These are phyloP conservation scores for Diplodia intermedia DNA, from an alignment of 2,329 filamentous ascomycete genomes.

Conservation along the genomic window DNA sequence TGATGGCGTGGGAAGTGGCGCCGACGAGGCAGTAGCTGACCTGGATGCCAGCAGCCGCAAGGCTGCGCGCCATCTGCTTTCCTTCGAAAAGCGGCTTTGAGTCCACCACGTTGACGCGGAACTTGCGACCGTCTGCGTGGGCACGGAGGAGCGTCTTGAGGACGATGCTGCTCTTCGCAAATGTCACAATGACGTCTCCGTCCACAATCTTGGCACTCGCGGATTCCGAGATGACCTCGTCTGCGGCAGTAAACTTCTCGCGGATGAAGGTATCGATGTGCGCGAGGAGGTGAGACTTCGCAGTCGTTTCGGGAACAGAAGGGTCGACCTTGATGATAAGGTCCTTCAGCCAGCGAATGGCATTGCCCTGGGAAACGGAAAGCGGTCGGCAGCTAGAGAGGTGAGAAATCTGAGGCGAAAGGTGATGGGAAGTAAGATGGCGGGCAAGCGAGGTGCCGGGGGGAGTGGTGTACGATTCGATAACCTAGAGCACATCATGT, in stretches of 20 bases:
- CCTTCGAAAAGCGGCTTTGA: slow-evolving; percentile 74
- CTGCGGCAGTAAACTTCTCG: slow-evolving; percentile 86
- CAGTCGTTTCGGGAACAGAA: slow-evolving; percentile 78
- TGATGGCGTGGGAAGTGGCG: slow-evolving; percentile 76
- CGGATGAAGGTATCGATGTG: slow-evolving; percentile 89
- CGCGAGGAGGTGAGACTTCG: slow-evolving; percentile 78
- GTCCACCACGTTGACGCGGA: slow-evolving; percentile 86
- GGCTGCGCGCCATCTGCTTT: slow-evolving; percentile 71
- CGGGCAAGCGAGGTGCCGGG: slow-evolving; percentile 82
- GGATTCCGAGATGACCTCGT: slow-evolving; percentile 80
- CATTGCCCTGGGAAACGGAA: slow-evolving; percentile 96
- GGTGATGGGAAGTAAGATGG: slow-evolving; percentile 87
- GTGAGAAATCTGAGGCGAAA: slow-evolving; percentile 95
- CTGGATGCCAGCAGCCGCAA: slow-evolving; percentile 73
- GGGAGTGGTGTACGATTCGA: slow-evolving; percentile 91
- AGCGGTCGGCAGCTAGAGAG: slow-evolving; percentile 93
- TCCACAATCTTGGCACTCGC: slow-evolving; percentile 77
- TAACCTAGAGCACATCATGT: slow-evolving; percentile 65
- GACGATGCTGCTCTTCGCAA: slow-evolving; percentile 84
- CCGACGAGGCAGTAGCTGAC: slow-evolving; percentile 85
- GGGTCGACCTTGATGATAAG: slow-evolving; percentile 90
- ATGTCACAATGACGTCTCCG: slow-evolving; percentile 85
- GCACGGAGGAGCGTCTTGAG: slow-evolving; percentile 81
- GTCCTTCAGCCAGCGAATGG: slow-evolving; percentile 92
- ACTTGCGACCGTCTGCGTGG: slow-evolving; percentile 70